Base-by-base conservation (phyloP, 2,329 filamentous ascomycete genomes). In the Beauveria sp. region DNA sequence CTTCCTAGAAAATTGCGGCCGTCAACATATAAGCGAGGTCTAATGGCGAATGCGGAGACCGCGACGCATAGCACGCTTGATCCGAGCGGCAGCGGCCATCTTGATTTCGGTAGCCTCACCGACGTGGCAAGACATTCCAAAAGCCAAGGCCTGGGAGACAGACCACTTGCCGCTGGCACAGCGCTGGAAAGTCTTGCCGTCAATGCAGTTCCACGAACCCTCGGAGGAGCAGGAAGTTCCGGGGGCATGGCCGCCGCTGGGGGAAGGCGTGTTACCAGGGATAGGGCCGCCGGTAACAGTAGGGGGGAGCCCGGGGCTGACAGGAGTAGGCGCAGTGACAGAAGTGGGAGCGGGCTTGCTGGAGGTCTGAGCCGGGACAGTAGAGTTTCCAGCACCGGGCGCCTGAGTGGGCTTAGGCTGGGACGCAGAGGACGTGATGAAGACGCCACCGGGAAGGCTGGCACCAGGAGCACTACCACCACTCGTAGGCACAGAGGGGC, bases 121-220 rank as follows among this genome's bases (percentile, higher is more conserved):
- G 0, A 66, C 57, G 1, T 67, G 67, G 69, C 82, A 85, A 0
- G 61, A 66, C 0, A 79, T 80, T 1, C 82, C 82, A 0, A 70
- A 66, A 0, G 82, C 76, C 14, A 84, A 66, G 0, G 64, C 47
- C 62, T 76, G 75, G 2, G 70, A 60, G 0, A 71, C 66, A 2
- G 80, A 80, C 82, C 82, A 85, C 0, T 65, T 43, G 9, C 82
- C 81, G 2, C 76, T 78, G 8, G 76, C 82, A 62, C 82, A 85
- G 53, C 80, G 80, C 70, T 84, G 81, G 77, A 77, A 85, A 0
- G 76, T 75, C 1, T 68, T 72, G 16, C 80, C 80, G 0, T 68
- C 72, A 7, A 84, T 71, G 64, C 82, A 85, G 73, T 83, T 83
- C 78, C 79, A 85, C 12, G 70, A 68, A 1, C 82, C 82, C 51